These are phyloP conservation scores for Cucurbita argyrosperma DNA, from an alignment of 306 rosid genomes.

Conservation along the genomic window DNA sequence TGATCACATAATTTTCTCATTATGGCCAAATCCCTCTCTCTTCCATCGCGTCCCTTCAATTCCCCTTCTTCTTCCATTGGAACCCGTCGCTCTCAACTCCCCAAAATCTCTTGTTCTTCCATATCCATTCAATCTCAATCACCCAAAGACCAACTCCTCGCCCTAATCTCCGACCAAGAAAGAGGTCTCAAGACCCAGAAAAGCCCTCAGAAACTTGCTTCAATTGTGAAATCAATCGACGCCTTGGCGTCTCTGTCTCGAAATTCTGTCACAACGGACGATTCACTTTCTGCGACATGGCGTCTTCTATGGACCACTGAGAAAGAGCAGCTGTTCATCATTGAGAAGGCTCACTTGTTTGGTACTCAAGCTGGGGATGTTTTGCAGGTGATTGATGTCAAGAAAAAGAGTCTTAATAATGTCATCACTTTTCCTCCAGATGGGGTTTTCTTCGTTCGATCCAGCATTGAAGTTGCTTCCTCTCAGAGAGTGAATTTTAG, in stretches of 20 bases:
- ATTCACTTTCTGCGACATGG: conserved; percentile 69
- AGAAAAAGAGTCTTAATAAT: conserved; percentile 42
- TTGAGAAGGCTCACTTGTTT: conserved; percentile 57
- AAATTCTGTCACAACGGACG: conserved; percentile 42
- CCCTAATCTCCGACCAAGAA: conserved; percentile 64
- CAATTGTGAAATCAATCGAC: conserved; percentile 47
- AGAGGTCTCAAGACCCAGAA: conserved; percentile 67
- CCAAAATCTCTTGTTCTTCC: conserved; percentile 30
- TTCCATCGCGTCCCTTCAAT: conserved; percentile 9
- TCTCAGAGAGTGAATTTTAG: conserved; percentile 73
- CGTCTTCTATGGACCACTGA: conserved; percentile 87
- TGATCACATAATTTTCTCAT: too few species aligned
- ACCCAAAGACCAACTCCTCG: conserved; percentile 45
- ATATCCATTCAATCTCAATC: conserved; percentile 32
- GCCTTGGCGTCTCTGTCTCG: conserved; percentile 29
- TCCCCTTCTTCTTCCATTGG: background rate
- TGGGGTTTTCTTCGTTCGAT: conserved; percentile 88
- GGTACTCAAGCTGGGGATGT: conserved; percentile 78
- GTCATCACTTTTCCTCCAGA: conserved; percentile 88
- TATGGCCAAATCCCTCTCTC: conserved; percentile 29
- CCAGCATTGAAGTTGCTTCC: conserved; percentile 48
- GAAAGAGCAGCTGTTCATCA: conserved; percentile 85
- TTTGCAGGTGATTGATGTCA: conserved; percentile 75
- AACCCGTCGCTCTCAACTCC: background rate
- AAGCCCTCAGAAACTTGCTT: conserved; percentile 22